These are phyloP conservation scores for Prunus dulcis DNA, from an alignment of 306 rosid genomes.

Conservation along the genomic window DNA sequence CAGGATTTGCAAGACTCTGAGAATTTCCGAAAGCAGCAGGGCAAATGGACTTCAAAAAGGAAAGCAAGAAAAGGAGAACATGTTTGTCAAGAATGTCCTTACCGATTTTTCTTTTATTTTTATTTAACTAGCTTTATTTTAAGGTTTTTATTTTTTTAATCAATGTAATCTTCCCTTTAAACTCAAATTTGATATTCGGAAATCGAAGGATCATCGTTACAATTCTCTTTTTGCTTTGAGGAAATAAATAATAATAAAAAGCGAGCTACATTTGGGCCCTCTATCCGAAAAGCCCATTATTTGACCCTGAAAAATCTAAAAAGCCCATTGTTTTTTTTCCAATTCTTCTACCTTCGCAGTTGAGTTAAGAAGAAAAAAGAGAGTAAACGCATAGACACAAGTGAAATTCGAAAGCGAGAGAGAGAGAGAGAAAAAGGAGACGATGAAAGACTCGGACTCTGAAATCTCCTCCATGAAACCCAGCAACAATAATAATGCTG, in stretches of 20 bases:
- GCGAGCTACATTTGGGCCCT: neutral
- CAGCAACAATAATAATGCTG: constrained; percentile 5
- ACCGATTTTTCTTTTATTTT: no score
- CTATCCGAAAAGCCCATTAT: neutral
- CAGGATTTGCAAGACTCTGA: neutral
- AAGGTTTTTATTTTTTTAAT: no score
- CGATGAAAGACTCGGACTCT: constrained; percentile 44
- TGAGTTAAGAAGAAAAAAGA: neutral
- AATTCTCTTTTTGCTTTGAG: neutral
- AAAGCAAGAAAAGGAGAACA: no score
- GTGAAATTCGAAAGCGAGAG: neutral
- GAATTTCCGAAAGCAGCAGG: neutral
- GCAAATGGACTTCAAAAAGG: neutral
- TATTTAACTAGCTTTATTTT: no score
- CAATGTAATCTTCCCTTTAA: no score
- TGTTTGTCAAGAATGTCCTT: no score
- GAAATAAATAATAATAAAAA: no score
- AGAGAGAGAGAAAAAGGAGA: neutral
- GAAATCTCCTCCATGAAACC: constrained; percentile 43
- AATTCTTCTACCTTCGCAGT: neutral
- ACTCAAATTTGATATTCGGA: no score
- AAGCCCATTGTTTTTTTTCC: neutral
- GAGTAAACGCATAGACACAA: neutral
- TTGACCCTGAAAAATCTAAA: neutral
- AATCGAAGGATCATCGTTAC: neutral